These are phyloP conservation scores for Uronychia binucleata DNA, from an alignment of 73 alveolate species.

Conservation along the genomic window DNA sequence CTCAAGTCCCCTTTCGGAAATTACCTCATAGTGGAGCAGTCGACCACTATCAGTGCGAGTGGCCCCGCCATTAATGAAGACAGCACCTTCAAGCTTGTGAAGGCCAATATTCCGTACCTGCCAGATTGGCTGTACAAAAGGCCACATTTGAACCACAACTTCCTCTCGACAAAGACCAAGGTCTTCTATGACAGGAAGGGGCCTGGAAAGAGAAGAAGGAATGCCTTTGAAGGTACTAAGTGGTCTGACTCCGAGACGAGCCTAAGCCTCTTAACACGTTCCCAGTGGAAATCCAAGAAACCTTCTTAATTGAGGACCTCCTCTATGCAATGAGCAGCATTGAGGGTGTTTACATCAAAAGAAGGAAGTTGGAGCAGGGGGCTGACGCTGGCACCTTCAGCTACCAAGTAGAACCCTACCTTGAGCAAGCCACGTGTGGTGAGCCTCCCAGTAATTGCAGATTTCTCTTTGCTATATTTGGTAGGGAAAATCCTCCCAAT, in stretches of 20 bases:
- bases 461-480: slow-evolving; percentile 86
- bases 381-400: slow-evolving; percentile 65
- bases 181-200: slow-evolving; percentile 19
- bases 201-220: slow-evolving; percentile 14
- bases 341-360: slow-evolving; percentile 93
- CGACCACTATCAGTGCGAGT: slow-evolving; percentile 75
- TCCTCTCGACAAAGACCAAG: slow-evolving; percentile 39
- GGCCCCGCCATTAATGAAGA: slow-evolving; percentile 82
- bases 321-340: slow-evolving; percentile 90
- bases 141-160: slow-evolving; percentile 80
- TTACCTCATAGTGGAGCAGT: slow-evolving; percentile 56
- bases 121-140: slow-evolving; percentile 94
- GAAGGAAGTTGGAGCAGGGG: slow-evolving; percentile 63
- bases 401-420: slow-evolving; percentile 91
- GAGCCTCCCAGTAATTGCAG: slow-evolving; percentile 19
- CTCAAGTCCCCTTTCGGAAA: slow-evolving; percentile 66
- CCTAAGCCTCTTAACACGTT: slow-evolving; percentile 86
- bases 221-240: slow-evolving; percentile 21
- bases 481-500: slow-evolving; percentile 88
- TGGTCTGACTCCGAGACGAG: slow-evolving; percentile 63
- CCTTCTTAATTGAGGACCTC: slow-evolving; percentile 91
- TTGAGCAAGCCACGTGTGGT: slow-evolving; percentile 88
- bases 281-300: slow-evolving; percentile 80
- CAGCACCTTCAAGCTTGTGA: slow-evolving; percentile 87
- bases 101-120: slow-evolving; percentile 85